These are phyloP conservation scores for Ogataea neopini DNA, from an alignment of 805 yeast species.

Conservation along the genomic window DNA sequence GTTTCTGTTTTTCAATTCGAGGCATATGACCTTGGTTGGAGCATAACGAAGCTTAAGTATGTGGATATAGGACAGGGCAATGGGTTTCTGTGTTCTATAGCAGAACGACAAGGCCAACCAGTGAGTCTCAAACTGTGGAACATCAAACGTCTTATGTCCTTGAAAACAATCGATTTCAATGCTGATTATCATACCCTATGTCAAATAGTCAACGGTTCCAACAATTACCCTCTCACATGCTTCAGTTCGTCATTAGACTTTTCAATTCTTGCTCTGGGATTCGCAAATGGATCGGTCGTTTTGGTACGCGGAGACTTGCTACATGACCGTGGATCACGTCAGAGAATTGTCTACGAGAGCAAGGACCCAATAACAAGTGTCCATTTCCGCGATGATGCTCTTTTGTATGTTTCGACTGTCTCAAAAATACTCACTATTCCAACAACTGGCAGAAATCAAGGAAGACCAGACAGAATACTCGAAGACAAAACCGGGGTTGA, in stretches of 20 bases:
- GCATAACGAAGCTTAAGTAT: slow-evolving; percentile 57
- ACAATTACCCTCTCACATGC: slow-evolving; percentile 76
- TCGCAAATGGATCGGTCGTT: slow-evolving; percentile 80
- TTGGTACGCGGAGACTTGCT: slow-evolving; percentile 84
- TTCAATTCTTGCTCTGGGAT: slow-evolving; percentile 72
- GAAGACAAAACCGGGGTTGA: slow-evolving; percentile 50
- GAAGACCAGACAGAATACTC: slow-evolving; percentile 53
- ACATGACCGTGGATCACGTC: slow-evolving; percentile 88
- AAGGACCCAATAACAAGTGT: slow-evolving; percentile 81
- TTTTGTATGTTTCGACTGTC: slow-evolving; percentile 74
- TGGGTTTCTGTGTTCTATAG: slow-evolving; percentile 65
- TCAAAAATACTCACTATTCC: slow-evolving; percentile 67
- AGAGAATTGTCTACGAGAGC: slow-evolving; percentile 72
- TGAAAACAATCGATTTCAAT: slow-evolving; percentile 34
- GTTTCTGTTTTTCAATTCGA: slow-evolving; percentile 49
- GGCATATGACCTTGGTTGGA: slow-evolving; percentile 67
- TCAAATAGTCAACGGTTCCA: slow-evolving; percentile 65
- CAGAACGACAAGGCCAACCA: slow-evolving; percentile 73
- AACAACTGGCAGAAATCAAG: slow-evolving; percentile 77
- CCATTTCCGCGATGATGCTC: slow-evolving; percentile 53
- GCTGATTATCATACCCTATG: slow-evolving; percentile 59
- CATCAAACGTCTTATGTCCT: slow-evolving; percentile 47
- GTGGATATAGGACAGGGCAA: slow-evolving; percentile 31
- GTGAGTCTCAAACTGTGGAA: slow-evolving; percentile 73
- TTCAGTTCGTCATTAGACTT: slow-evolving; percentile 55